phyloP scores from a whole-genome alignment of 495 filamentous ascomycete species.

The Xylaria sp. region DNA sequence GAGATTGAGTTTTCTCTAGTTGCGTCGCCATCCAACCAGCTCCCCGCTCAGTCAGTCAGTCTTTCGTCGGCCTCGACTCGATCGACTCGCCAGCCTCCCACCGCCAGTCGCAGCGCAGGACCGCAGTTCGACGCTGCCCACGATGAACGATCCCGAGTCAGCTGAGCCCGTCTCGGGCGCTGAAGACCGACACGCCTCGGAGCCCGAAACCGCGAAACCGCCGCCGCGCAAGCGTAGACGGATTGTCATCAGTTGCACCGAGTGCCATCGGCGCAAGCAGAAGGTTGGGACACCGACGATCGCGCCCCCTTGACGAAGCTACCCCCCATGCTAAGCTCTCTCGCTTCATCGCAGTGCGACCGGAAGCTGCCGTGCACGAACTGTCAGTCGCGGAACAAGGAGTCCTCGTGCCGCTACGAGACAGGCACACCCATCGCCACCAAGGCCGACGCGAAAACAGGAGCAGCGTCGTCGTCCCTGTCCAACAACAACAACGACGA shows the following conservation, averaged over 20 bases:
- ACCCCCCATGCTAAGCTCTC: slow-evolving; percentile 24
- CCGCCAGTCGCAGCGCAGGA: neutral
- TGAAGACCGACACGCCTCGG: slow-evolving; percentile 30
- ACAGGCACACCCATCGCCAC: slow-evolving; percentile 55
- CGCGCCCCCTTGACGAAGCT: slow-evolving; percentile 21
- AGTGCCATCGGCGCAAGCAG: slow-evolving; percentile 70
- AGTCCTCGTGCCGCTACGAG: slow-evolving; percentile 58
- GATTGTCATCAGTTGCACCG: slow-evolving; percentile 66
- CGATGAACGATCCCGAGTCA: slow-evolving; percentile 37
- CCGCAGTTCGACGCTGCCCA: neutral
- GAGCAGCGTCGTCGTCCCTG: slow-evolving; percentile 6
- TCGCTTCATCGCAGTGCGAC: slow-evolving; percentile 56
- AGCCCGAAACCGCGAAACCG: slow-evolving; percentile 33
- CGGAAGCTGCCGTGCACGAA: slow-evolving; percentile 67
- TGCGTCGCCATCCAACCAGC: neutral
- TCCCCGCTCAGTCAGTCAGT: neutral
- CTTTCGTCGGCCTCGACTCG: neutral
- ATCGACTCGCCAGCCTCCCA: neutral
- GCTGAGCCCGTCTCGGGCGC: slow-evolving; percentile 33
- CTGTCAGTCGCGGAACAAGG: slow-evolving; percentile 60
- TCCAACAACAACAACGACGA: slow-evolving; percentile 30
- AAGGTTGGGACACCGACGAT: slow-evolving; percentile 50
- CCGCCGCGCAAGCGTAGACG: slow-evolving; percentile 62
- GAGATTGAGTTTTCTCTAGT: slow-evolving; percentile 1
- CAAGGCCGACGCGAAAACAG: slow-evolving; percentile 43